Evolutionary conservation across 345 rosid species (phyloP).

Genomic region (Populus euphratica): DNA sequence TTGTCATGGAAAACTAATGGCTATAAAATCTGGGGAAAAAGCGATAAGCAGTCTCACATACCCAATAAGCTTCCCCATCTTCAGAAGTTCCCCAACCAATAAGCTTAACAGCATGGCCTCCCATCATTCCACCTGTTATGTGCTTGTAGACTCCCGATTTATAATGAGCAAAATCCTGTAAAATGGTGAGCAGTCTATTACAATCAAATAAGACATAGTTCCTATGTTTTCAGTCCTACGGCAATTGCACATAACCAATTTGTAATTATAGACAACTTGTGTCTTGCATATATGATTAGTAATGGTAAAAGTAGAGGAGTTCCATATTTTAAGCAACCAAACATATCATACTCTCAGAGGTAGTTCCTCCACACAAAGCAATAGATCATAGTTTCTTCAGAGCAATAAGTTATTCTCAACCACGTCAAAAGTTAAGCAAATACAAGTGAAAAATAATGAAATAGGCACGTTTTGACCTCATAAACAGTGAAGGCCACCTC

Average conservation of each 20-base stretch:
- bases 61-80: conserved; percentile 92
- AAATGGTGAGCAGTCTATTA: conserved; percentile 3
- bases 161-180: conserved; percentile 95
- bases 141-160: conserved; percentile 93
- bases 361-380: neutral
- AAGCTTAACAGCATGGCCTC: conserved; percentile 95
- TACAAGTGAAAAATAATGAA: neutral
- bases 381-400: neutral
- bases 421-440: neutral
- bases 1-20: neutral
- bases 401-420: neutral
- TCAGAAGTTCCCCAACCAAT: conserved; percentile 94
- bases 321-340: too few relatives aligned
- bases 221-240: neutral
- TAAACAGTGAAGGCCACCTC: conserved; percentile 87
- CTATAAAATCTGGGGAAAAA: neutral
- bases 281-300: neutral
- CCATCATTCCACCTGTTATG: conserved; percentile 62
- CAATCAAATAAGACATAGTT: conserved; percentile 1
- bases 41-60: conserved; percentile 21
- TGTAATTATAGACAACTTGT: neutral
- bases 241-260: neutral
- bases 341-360: neutral
- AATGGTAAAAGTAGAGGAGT: too few relatives aligned
- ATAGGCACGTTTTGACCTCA: conserved; percentile 50